Percentiles rank a stretch among this genome's conserved stretches.
Evolutionary conservation across 148 eudicot species (phyloP).

Genomic region (Cornus florida): DNA sequence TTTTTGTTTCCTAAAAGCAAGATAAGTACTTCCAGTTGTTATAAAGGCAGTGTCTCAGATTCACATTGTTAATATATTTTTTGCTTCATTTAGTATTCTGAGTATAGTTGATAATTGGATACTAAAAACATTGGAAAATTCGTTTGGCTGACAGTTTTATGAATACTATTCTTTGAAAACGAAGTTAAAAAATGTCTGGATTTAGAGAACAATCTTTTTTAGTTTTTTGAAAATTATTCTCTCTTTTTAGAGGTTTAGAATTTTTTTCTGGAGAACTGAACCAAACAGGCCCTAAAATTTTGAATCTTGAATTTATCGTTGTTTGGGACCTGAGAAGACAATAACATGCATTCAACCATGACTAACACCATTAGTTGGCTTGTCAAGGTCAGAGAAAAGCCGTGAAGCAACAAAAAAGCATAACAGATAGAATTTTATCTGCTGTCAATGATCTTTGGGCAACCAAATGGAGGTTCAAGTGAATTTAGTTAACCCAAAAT

Average conservation of each 20-base stretch:
- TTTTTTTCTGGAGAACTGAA: too few species aligned
- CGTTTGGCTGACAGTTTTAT: too few species aligned
- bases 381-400: not conserved
- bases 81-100: not conserved
- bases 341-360: not conserved
- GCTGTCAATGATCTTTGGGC: not conserved
- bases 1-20: not conserved
- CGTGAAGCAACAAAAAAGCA: not conserved
- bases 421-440: not conserved
- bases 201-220: too few species aligned
- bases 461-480: not conserved
- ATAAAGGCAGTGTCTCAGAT: not conserved
- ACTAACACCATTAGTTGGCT: not conserved
- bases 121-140: too few species aligned
- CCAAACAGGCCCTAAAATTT: not conserved
- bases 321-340: not conserved
- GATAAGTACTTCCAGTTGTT: not conserved
- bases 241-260: too few species aligned
- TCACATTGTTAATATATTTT: not conserved
- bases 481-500: not conserved
- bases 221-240: too few species aligned
- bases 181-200: too few species aligned
- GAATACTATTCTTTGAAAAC: too few species aligned
- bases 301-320: not conserved
- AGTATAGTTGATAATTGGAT: not conserved